Evolutionary conservation across 306 rosid genomes (phyloP).

Genomic region (Quercus berberidifolia): DNA sequence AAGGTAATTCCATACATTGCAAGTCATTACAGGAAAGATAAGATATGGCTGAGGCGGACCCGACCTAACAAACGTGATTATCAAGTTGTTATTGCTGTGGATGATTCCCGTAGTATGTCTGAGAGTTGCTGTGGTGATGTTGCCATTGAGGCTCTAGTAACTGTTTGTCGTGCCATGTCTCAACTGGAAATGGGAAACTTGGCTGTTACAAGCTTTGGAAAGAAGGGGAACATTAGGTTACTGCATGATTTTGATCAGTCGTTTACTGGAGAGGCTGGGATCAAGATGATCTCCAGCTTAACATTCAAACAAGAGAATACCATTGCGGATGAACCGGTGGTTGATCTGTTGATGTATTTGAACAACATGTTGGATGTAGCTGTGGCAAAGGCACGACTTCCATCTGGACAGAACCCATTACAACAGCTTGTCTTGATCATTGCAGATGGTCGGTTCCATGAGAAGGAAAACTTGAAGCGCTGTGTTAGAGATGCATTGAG

Average conservation of each 20-base stretch:
- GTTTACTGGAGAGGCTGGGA: conserved; percentile 74
- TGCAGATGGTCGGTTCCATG: conserved; percentile 79
- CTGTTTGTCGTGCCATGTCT: conserved; percentile 90
- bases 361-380: conserved; percentile 66
- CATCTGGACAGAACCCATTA: conserved; percentile 76
- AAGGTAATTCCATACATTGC: conserved; percentile 34
- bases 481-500: conserved; percentile 51
- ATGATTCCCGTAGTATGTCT: conserved; percentile 94
- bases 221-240: conserved; percentile 71
- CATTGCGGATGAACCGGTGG: conserved; percentile 71
- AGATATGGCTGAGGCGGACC: conserved; percentile 92
- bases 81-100: conserved; percentile 88
- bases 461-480: conserved; percentile 66
- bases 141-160: conserved; percentile 81
- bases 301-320: conserved; percentile 90
- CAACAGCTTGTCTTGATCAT: conserved; percentile 90
- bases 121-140: conserved; percentile 70
- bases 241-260: conserved; percentile 85
- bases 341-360: conserved; percentile 69
- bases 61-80: conserved; percentile 94
- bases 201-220: conserved; percentile 91
- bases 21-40: conserved; percentile 75
- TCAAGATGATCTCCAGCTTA: conserved; percentile 81
- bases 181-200: conserved; percentile 82
- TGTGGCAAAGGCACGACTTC: conserved; percentile 71